Base-by-base conservation (phyloP, 805 yeast genomes). In the Lachancea lanzarotensis region DNA sequence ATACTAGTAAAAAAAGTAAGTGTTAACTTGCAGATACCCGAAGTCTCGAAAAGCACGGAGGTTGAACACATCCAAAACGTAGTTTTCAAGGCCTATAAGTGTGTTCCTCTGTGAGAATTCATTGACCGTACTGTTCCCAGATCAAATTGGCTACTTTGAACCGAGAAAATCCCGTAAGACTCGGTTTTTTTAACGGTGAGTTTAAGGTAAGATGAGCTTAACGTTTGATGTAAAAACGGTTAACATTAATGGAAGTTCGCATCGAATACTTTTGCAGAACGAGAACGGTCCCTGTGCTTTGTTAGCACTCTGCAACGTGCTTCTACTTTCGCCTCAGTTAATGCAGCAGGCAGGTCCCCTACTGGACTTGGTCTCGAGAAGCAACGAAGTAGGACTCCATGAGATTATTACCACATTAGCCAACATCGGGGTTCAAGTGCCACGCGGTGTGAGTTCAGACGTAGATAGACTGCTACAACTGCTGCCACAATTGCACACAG, bases 221-320 rank as follows among this genome's bases (percentile, higher is more conserved):
- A 45, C 34, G 13, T 60, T 57, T 41, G 54, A 55, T 26, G 54
- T 57, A 2, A 60, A 59, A 35, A 31, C 35, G 22, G 45, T 60
- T 2, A 46, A 50, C 17, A 56, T 68, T 51, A 72, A 81, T 46
- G 66, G 64, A 5, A 40, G 40, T 11, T 39, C 47, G n/a, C 43
- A 51, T 27, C 78, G 78, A 35, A 77, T 89, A 29, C 66, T 90
- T 3, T 63, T 87, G 17, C 96, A 89, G 66, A 85, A 86, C 50
- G 70, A 67, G 39, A 87, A 88, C 56, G 96, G 96, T 0, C 95
- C 96, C 0, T 89, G 96, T 59, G 95, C 95, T 1, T 63, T 90
- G 32, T 73, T 90, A 12, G 90, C 96, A 0, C 65, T 90, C 34
- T 73, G 79, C 40, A 90, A 90, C 59, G 75, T 87, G 0, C 60